Conservation (phyloP, 2,329 filamentous ascomycete species). For the Coniella vitis region DNA sequence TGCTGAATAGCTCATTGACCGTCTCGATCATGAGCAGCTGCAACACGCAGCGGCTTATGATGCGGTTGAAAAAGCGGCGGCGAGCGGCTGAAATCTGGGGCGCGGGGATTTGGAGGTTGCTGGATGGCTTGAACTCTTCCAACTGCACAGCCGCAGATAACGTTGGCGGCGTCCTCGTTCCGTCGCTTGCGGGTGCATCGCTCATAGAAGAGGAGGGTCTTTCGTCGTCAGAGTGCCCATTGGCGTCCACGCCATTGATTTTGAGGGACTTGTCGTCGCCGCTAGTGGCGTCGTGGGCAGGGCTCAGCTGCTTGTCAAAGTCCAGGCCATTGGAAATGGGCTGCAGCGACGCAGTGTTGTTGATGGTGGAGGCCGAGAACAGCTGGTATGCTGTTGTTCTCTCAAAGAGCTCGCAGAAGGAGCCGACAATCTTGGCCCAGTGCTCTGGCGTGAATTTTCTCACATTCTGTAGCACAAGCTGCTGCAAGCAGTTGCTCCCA, state of each 20-base stretch:
- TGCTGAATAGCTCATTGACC: conserved; percentile 96
- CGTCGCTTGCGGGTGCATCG: conserved; percentile 28
- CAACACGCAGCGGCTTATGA: conserved; percentile 96
- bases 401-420: conserved; percentile 93
- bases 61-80: conserved; percentile 95
- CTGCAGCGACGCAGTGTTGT: conserved; percentile 44
- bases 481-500: conserved; percentile 95
- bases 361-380: conserved; percentile 71
- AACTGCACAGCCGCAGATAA: conserved; percentile 34
- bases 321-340: conserved; percentile 47
- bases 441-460: conserved; percentile 81
- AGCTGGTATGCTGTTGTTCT: conserved; percentile 91
- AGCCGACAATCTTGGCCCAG: conserved; percentile 90
- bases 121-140: conserved; percentile 81
- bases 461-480: conserved; percentile 93
- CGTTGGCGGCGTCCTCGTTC: conserved; percentile 24
- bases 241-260: conserved; percentile 48
- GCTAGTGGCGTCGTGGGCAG: conserved; percentile 31
- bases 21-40: conserved; percentile 99
- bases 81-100: conserved; percentile 89
- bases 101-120: conserved; percentile 75
- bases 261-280: conserved; percentile 51
- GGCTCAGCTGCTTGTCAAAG: conserved; percentile 39
- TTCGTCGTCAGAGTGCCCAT: conserved; percentile 28
- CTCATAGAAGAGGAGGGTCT: conserved; percentile 20